Percentiles rank a stretch among this genome's conserved stretches.
These are phyloP conservation scores for Casuarina cunninghamiana DNA, from an alignment of 306 rosid species.

Conservation along the genomic window DNA sequence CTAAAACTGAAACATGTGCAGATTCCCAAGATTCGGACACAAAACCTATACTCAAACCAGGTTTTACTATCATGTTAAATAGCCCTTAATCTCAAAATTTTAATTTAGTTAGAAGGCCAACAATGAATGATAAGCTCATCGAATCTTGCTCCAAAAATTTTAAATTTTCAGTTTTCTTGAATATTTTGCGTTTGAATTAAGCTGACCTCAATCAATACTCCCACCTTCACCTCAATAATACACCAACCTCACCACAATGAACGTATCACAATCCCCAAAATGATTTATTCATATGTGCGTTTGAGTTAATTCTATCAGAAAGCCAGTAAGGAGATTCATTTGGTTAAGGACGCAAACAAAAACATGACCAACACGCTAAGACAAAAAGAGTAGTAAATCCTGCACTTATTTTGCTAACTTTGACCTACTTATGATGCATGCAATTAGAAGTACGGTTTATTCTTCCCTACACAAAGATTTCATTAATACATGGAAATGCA, in stretches of 20 bases:
- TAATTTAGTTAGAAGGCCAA: not conserved
- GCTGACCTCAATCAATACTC: not conserved
- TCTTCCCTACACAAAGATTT: not conserved
- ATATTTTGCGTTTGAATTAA: not conserved
- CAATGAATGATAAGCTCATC: not conserved
- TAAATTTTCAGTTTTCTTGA: not conserved
- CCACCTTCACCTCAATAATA: not conserved
- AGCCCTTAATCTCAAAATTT: not conserved
- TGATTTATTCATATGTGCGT: too few species aligned
- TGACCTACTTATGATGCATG: not conserved
- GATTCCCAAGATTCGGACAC: too few species aligned
- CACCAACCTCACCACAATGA: too few species aligned
- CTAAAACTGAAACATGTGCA: too few species aligned
- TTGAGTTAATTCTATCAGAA: too few species aligned
- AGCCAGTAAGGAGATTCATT: not conserved
- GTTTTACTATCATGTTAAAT: too few species aligned
- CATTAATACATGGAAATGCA: not conserved
- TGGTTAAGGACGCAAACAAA: not conserved
- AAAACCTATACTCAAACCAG: too few species aligned
- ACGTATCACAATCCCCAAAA: too few species aligned
- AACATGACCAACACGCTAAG: not conserved
- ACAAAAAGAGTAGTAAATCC: not conserved
- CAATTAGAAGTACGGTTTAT: not conserved
- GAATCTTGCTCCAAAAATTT: not conserved
- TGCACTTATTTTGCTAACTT: not conserved